phyloP scores from a whole-genome alignment of 352 stramenopile genomes.

The Pythium volutum region DNA sequence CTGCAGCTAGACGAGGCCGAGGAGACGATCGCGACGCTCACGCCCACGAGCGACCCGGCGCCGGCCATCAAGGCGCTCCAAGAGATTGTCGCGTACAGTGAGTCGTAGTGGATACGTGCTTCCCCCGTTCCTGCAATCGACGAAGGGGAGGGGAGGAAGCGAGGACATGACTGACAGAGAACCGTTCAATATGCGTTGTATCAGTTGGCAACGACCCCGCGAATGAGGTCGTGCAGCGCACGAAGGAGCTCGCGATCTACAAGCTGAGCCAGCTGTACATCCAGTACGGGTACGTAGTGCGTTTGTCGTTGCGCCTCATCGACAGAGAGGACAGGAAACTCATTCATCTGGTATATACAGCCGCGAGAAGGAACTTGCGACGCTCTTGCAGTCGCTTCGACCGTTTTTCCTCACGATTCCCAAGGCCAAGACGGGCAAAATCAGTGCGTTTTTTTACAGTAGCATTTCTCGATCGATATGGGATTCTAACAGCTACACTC shows the following conservation, averaged over 20 bases:
- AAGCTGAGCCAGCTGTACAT: constrained; percentile 92
- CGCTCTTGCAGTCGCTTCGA: constrained; percentile 84
- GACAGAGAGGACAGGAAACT: background rate
- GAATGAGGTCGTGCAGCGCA: constrained; percentile 77
- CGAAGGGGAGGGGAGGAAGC: background rate
- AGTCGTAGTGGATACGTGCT: background rate
- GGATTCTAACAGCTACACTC: background rate
- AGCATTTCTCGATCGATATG: background rate
- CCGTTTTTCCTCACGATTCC: constrained; percentile 94
- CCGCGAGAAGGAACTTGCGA: constrained; percentile 83
- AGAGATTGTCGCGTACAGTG: constrained; percentile 72
- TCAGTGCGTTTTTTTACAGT: constrained; percentile 53
- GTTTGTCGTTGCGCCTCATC: background rate
- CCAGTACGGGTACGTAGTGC: constrained; percentile 52
- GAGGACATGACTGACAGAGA: background rate
- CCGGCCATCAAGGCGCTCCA: constrained; percentile 61
- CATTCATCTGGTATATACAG: background rate
- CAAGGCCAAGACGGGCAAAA: constrained; percentile 98
- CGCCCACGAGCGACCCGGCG: constrained; percentile 35
- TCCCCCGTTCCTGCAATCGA: too few species aligned
- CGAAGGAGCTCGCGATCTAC: constrained; percentile 97
- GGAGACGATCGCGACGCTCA: constrained; percentile 42
- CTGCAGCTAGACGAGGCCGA: constrained; percentile 71
- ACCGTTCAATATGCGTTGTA: background rate
- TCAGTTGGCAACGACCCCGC: constrained; percentile 53